Conservation (phyloP, 106 monocot species). For the Acorus calamus region DNA sequence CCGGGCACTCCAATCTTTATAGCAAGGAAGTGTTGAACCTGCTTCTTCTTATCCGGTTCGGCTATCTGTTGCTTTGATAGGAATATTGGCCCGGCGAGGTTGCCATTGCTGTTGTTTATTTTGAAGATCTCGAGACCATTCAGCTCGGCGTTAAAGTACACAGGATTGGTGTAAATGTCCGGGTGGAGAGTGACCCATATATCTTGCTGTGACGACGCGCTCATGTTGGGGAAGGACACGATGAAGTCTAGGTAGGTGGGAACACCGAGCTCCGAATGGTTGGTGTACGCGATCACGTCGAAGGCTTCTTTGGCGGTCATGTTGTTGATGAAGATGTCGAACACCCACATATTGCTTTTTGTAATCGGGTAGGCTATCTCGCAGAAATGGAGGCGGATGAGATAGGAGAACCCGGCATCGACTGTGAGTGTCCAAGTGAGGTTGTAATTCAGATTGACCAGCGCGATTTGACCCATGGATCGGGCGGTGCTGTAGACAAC, state of each 20-base stretch:
- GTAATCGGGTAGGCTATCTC: constrained; percentile 1
- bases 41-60: too few species aligned
- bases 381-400: constrained; percentile 9
- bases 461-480: not conserved
- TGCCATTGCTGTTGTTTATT: too few species aligned
- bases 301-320: not conserved
- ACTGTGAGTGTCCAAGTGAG: constrained; percentile 4
- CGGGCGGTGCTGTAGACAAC: not conserved
- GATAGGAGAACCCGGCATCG: constrained; percentile 6
- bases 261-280: not conserved
- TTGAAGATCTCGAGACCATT: constrained; percentile 10
- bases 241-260: not conserved
- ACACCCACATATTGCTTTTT: constrained; percentile 1
- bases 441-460: not conserved
- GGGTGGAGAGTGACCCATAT: constrained; percentile 4
- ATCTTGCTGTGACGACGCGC: not conserved
- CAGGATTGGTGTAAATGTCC: not conserved
- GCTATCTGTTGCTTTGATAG: too few species aligned
- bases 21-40: too few species aligned
- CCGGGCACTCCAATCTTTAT: too few species aligned
- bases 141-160: not conserved
- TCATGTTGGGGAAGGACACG: not conserved
- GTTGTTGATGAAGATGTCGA: constrained; percentile 11
- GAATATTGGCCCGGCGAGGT: too few species aligned
- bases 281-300: too few species aligned